Conservation (phyloP, 306 rosid species). For the Cajanus cajan region DNA sequence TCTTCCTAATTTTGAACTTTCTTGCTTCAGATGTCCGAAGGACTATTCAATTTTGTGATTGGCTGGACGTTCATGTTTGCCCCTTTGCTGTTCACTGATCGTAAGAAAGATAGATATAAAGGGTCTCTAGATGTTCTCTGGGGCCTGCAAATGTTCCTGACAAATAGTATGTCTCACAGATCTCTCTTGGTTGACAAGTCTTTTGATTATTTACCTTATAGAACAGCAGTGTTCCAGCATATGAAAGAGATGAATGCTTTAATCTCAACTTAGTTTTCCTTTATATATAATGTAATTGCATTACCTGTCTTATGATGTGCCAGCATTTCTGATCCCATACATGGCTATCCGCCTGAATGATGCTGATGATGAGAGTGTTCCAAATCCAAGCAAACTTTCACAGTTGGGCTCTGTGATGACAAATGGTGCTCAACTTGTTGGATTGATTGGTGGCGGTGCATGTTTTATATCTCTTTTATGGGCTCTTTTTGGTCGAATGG, state of each 20-base stretch:
- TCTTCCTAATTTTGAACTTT: slow-evolving; percentile 18
- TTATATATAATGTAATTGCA: neutral
- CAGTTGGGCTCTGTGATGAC: slow-evolving; percentile 66
- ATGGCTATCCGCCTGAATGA: slow-evolving; percentile 89
- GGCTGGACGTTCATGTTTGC: slow-evolving; percentile 97
- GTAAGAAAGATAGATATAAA: slow-evolving; percentile 60
- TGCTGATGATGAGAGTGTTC: slow-evolving; percentile 41
- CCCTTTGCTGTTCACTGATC: slow-evolving; percentile 80
- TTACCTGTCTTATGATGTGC: slow-evolving; percentile 24
- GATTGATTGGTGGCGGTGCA: slow-evolving; percentile 60
- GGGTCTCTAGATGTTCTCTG: slow-evolving; percentile 74
- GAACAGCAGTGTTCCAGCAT: neutral
- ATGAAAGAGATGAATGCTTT: neutral
- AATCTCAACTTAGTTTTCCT: neutral
- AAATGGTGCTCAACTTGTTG: slow-evolving; percentile 60
- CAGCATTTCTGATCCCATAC: slow-evolving; percentile 92
- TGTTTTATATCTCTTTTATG: slow-evolving; percentile 69
- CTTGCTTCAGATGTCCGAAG: slow-evolving; percentile 72
- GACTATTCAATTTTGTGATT: slow-evolving; percentile 85
- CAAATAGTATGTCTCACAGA: slow-evolving; percentile 66
- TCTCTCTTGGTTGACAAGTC: slow-evolving; percentile 18
- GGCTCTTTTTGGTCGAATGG: slow-evolving; percentile 69
- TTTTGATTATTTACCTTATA: slow-evolving; percentile 17
- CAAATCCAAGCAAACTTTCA: slow-evolving; percentile 52
- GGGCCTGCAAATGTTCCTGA: slow-evolving; percentile 91